Evolutionary conservation across 192 early-diverging fungal genomes (phyloP).

Genomic region (Podila horticola): DNA sequence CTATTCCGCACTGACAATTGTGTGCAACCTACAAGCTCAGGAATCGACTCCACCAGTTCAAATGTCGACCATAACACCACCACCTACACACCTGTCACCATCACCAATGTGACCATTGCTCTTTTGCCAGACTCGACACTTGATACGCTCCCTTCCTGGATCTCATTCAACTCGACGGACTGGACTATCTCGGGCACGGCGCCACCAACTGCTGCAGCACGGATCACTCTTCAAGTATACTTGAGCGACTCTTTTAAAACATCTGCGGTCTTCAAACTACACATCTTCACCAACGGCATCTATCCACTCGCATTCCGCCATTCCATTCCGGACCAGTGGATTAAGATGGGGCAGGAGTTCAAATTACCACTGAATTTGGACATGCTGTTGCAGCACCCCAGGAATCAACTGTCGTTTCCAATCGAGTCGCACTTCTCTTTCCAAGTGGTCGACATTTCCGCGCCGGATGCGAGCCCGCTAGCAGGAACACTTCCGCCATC

Average conservation of each 20-base stretch:
- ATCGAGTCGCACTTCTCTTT: background rate
- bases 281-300: background rate
- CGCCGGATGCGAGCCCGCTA: no score
- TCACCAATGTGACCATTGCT: background rate
- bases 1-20: constrained; percentile 15
- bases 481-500: no score
- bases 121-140: constrained; percentile 4
- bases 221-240: constrained; percentile 1
- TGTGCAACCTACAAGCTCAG: background rate
- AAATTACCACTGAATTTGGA: background rate
- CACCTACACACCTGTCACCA: no score
- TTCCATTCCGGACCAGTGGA: background rate
- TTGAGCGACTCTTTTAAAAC: constrained; percentile 2
- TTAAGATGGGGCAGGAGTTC: background rate
- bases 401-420: background rate
- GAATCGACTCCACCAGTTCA: background rate
- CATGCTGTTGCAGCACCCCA: background rate
- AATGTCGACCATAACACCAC: background rate
- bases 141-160: constrained; percentile 9
- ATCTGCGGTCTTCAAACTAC: background rate
- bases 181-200: background rate
- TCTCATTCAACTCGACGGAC: background rate
- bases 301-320: background rate
- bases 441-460: no score
- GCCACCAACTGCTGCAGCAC: background rate